Evolutionary conservation across 1,284 basidiomycete species (phyloP), one percentile per base, ranked within the genome.

Genomic region (Puccinia hordei): DNA sequence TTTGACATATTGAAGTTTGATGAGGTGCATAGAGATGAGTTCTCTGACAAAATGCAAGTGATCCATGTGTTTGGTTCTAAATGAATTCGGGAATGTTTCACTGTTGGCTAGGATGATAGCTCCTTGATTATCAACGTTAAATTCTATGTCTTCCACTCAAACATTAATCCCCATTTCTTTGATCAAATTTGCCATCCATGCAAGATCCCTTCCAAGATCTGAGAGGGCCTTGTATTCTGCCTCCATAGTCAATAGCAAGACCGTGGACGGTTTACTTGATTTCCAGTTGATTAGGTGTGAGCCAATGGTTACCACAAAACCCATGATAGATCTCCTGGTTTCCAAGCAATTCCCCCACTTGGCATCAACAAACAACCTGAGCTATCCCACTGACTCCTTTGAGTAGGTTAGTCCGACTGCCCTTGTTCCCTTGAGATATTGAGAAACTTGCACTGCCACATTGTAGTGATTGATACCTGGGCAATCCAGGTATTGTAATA

Each of bases 231-330:
- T 73, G 38, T 73, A 73, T 44, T 71, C 35, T 3, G 33, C 68
- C 30, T 73, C 71, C 49, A 46, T 24, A 12, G 24, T 30, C 13
- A 19, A 57, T 17, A 73, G 30, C 27, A 53, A 44, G 15, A 55
- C 41, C 2, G 69, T 72, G 2, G 33, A 4, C 53, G 44, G 38
- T 35, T 49, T 72, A 10, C 24, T 2, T 19, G 41, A 46, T 24
- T 51, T 72, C 69, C 69, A 72, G 38, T 41, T 41, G 4, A 41
- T 41, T 41, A 41, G 38, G 38, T 41, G n/a, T n/a, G n/a, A n/a
- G n/a, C n/a, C n/a, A n/a, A n/a, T n/a, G 6, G 38, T 12, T 12
- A 41, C 38, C 12, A 41, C 6, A 12, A 41, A 41, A 12, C 38
- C 38, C 4, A 12, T 6, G 38, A 12, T 41, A 12, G 38, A 41